phyloP scores from a whole-genome alignment of 2,329 filamentous ascomycete species.

The Pochonia chlamydosporia region DNA sequence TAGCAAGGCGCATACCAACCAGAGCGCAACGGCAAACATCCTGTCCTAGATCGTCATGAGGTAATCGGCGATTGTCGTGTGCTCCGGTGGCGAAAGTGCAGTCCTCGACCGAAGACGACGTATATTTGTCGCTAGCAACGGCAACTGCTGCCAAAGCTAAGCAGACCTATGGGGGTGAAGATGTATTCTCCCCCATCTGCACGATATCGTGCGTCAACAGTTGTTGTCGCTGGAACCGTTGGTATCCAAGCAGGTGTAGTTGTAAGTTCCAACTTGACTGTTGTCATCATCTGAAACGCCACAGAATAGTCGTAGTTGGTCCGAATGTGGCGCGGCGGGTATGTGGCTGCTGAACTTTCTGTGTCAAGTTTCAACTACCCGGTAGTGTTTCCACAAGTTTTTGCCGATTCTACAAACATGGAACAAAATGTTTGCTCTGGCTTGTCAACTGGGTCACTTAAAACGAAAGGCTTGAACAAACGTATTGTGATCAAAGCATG shows the following conservation, averaged over 20 bases:
- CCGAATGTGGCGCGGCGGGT: too few species aligned
- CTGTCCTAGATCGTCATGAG: conserved; percentile 12
- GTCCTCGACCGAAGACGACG: background rate
- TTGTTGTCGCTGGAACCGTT: background rate
- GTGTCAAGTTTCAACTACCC: too few species aligned
- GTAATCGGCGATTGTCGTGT: background rate
- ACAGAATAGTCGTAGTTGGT: too few species aligned
- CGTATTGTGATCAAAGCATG: too few species aligned
- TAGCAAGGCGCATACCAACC: conserved; percentile 25
- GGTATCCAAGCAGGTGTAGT: too few species aligned
- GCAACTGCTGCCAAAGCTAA: background rate
- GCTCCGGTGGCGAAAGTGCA: background rate
- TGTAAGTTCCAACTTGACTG: background rate
- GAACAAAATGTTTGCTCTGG: too few species aligned
- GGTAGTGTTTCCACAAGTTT: too few species aligned
- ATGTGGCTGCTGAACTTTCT: too few species aligned
- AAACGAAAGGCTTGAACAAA: too few species aligned
- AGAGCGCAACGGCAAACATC: conserved; percentile 21
- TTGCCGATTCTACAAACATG: too few species aligned
- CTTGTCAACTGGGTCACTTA: too few species aligned
- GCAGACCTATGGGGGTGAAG: background rate
- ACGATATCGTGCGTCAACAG: conserved; percentile 1
- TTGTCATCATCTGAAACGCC: conserved; percentile 5
- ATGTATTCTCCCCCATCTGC: background rate
- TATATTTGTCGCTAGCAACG: background rate